Base-by-base conservation (phyloP, 805 yeast species). In the Candida qinlingensis region DNA sequence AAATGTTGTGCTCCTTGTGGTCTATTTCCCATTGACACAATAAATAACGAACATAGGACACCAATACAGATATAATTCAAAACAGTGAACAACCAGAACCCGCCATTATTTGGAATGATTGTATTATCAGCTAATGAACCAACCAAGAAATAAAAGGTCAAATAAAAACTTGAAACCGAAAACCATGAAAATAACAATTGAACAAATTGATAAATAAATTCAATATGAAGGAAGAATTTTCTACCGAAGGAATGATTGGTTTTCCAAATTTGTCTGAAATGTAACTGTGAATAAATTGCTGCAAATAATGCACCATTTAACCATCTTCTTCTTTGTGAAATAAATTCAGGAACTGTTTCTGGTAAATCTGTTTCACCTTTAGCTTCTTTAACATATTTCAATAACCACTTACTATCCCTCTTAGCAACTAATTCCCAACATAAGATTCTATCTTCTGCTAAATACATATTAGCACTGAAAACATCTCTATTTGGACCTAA, bases 321-420 rank as follows among this genome's bases (percentile, higher is more conserved):
- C 99, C 99, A 92, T 74, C 99, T 83, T 72, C 99, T 85, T 72
- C 99, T 84, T 71, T 92, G 99, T 48, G 94, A 80, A 46, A 92
- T 87, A 62, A 94, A 89, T 63, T 94, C 98, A n/a, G 96, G 85
- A 40, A 91, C 76, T n/a, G 77, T 74, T 61, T 91, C 97, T 7
- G 98, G 98, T 44, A 90, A 96, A 77, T 92, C 98, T 2, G 98
- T 92, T 66, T 91, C 97, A 58, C 97, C 98, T 44, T 83, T 85
- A 12, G 97, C 97, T 59, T 82, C 89, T 59, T 87, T 86, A 47
- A 92, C 97, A 64, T 90, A 92, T 60, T 90, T 87, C 59, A 92
- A 73, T 12, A 92, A 86, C 95, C 97, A 92, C 63, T 83, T 83
- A 38, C 87, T 87, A 50, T 79, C 76, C 53, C 73, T 78, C 58